Conservation (phyloP, 1,139 yeast species). For the Casaregolazyma suthepensis region DNA sequence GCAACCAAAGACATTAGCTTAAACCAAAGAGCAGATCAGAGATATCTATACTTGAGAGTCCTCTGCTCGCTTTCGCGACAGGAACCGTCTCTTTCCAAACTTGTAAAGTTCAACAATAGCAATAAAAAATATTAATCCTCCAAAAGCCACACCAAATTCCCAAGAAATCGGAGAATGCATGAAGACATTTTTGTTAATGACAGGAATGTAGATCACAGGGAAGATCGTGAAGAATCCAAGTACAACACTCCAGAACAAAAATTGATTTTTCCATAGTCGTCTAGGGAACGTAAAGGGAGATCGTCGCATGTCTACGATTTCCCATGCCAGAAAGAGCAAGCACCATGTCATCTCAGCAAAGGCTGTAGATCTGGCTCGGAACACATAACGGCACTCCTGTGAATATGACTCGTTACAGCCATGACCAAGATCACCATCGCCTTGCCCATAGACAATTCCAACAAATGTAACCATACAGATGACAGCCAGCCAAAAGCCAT, state of each 20-base stretch:
- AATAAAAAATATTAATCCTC: slow-evolving; percentile 54
- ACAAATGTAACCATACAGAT: slow-evolving; percentile 66
- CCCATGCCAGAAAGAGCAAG: slow-evolving; percentile 83
- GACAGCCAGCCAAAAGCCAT: slow-evolving; percentile 69
- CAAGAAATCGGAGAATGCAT: slow-evolving; percentile 66
- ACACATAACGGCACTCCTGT: slow-evolving; percentile 56
- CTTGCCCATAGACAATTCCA: slow-evolving; percentile 54
- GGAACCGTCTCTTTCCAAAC: slow-evolving; percentile 55
- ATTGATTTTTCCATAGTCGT: slow-evolving; percentile 64
- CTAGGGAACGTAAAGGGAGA: slow-evolving; percentile 49
- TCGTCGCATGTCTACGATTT: slow-evolving; percentile 69
- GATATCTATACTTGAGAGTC: neutral
- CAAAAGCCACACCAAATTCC: slow-evolving; percentile 81
- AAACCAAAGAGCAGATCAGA: neutral
- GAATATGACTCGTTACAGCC: slow-evolving; percentile 52
- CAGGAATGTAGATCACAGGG: slow-evolving; percentile 86
- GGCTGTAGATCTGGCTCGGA: slow-evolving; percentile 72
- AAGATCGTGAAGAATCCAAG: slow-evolving; percentile 67
- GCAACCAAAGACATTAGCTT: neutral
- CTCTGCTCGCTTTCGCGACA: slow-evolving; percentile 13
- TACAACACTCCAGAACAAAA: slow-evolving; percentile 77
- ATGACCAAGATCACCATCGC: slow-evolving; percentile 61
- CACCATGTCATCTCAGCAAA: slow-evolving; percentile 91
- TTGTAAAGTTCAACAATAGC: slow-evolving; percentile 63
- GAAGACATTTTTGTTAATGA: slow-evolving; percentile 71